Evolutionary conservation across 306 rosid species (phyloP).

Genomic region (Malus fusca): DNA sequence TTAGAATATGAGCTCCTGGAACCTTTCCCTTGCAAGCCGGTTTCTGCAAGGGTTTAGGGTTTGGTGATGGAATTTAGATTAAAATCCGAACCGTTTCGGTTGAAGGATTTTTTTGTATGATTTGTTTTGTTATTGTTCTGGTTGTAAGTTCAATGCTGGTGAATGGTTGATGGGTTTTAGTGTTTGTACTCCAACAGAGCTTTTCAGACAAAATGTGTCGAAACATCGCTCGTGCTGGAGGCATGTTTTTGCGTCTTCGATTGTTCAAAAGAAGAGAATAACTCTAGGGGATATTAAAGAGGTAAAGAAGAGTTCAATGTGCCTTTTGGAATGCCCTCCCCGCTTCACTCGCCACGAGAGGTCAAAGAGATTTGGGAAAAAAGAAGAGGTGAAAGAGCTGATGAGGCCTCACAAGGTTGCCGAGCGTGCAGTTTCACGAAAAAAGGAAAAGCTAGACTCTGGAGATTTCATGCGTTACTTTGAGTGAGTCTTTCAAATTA

Average conservation of each 20-base stretch:
- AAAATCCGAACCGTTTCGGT: background rate
- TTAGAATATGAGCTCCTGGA: background rate
- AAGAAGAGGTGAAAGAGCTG: background rate
- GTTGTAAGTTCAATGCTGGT: background rate
- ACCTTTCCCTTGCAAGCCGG: background rate
- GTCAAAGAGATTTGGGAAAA: slow-evolving; percentile 11
- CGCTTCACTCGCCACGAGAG: background rate
- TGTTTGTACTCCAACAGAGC: slow-evolving; percentile 17
- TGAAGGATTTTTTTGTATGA: background rate
- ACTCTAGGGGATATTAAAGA: slow-evolving; percentile 8
- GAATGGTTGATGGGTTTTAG: background rate
- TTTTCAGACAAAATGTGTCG: background rate
- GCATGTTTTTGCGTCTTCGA: slow-evolving; percentile 7
- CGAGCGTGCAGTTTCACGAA: slow-evolving; percentile 5
- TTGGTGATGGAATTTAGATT: background rate
- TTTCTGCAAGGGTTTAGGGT: background rate
- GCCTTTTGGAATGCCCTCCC: slow-evolving; percentile 18
- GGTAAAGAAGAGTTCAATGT: slow-evolving; percentile 8
- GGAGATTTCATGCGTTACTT: slow-evolving; percentile 40
- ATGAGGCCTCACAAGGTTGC: background rate
- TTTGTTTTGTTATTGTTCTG: background rate
- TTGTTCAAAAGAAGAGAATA: slow-evolving; percentile 3
- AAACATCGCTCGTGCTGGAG: slow-evolving; percentile 24
- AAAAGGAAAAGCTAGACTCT: slow-evolving; percentile 35
- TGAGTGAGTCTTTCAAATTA: slow-evolving; percentile 37